Evolutionary conservation across 345 rosid species (phyloP).

Genomic region (Lumnitzera racemosa): DNA sequence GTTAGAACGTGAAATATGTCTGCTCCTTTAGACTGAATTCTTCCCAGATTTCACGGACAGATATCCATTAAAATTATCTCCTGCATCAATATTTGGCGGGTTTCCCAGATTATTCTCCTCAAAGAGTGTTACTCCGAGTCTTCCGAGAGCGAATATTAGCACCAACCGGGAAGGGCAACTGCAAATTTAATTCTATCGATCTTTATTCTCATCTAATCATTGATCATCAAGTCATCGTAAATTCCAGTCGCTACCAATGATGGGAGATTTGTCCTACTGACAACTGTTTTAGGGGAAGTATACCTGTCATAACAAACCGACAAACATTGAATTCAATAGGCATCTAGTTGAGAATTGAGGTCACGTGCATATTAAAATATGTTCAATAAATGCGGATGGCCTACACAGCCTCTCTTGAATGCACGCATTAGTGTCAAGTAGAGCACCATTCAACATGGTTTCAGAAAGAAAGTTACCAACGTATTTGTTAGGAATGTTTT

Average conservation of each 20-base stretch:
- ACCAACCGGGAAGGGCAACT: slow-evolving; percentile 72
- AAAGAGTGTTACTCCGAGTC: slow-evolving; percentile 13
- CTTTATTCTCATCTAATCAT: neutral
- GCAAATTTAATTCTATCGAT: slow-evolving; percentile 7
- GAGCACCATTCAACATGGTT: no score
- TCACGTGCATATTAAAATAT: no score
- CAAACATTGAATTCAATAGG: neutral
- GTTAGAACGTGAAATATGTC: no score
- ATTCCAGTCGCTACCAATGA: neutral
- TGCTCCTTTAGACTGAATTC: slow-evolving; percentile 26
- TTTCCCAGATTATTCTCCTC: slow-evolving; percentile 31
- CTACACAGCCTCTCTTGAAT: no score
- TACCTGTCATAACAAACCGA: slow-evolving; percentile 8
- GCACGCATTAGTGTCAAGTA: no score
- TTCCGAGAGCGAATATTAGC: slow-evolving; percentile 41
- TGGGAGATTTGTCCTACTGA: no score
- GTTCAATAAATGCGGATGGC: no score
- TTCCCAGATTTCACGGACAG: slow-evolving; percentile 23
- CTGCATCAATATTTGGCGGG: slow-evolving; percentile 20
- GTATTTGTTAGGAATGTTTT: slow-evolving; percentile 96
- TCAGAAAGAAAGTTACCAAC: slow-evolving; percentile 8
- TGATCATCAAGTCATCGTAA: neutral
- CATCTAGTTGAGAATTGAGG: no score
- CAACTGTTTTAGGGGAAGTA: slow-evolving; percentile 16
- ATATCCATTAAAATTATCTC: slow-evolving; percentile 25